phyloP scores from a whole-genome alignment of 2,329 filamentous ascomycete genomes.

The Aspergillus fumigatiaffinis region DNA sequence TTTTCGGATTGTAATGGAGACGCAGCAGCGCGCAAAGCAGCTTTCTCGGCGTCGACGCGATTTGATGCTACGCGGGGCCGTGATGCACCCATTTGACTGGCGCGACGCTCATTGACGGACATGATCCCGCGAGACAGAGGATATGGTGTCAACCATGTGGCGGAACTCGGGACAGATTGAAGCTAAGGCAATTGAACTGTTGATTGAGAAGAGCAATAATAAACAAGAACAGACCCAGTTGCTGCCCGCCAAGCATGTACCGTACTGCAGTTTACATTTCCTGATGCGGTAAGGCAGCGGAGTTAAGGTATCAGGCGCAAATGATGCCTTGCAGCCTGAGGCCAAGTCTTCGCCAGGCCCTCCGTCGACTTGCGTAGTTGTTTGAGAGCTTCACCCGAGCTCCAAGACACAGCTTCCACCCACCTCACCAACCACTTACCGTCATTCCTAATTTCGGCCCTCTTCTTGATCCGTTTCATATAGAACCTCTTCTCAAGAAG shows the following conservation, averaged over 20 bases:
- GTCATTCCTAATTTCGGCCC: neutral
- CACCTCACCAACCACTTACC: slow-evolving; percentile 9
- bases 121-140: slow-evolving; percentile 28
- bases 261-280: slow-evolving; percentile 10
- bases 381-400: slow-evolving; percentile 29
- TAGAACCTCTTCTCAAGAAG: neutral
- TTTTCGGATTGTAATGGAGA: slow-evolving; percentile 29
- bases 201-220: neutral
- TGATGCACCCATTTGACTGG: slow-evolving; percentile 35
- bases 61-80: slow-evolving; percentile 39
- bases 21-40: slow-evolving; percentile 23
- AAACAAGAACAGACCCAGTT: neutral
- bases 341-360: slow-evolving; percentile 30
- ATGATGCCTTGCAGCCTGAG: slow-evolving; percentile 16
- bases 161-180: neutral
- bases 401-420: slow-evolving; percentile 19
- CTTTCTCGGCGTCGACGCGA: slow-evolving; percentile 35
- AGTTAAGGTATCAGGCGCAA: slow-evolving; percentile 7
- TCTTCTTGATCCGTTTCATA: neutral
- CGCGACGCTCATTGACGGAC: slow-evolving; percentile 39
- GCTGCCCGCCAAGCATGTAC: slow-evolving; percentile 6
- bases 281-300: neutral
- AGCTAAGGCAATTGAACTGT: neutral
- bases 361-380: slow-evolving; percentile 34
- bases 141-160: slow-evolving; percentile 21